phyloP scores from a whole-genome alignment of 1,139 yeast genomes.

The Candida anutae region DNA sequence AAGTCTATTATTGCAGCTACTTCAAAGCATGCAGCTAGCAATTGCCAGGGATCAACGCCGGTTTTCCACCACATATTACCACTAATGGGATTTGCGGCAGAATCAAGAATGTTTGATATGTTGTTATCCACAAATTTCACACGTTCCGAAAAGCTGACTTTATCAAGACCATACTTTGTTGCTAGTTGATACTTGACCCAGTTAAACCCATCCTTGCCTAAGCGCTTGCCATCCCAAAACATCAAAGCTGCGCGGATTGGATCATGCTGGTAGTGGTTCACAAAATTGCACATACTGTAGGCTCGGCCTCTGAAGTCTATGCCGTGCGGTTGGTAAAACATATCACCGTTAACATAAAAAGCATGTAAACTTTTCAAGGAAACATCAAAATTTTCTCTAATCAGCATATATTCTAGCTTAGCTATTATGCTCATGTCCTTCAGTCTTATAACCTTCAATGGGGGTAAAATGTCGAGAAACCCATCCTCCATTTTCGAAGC shows the following conservation, averaged over 20 bases:
- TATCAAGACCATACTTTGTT: conserved; percentile 26
- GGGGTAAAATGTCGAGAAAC: conserved; percentile 24
- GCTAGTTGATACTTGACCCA: conserved; percentile 40
- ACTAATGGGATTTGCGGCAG: conserved; percentile 22
- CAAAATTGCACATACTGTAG: conserved; percentile 30
- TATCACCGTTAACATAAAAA: conserved; percentile 25
- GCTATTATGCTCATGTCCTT: no score
- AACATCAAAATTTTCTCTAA: no score
- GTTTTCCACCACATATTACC: conserved; percentile 28
- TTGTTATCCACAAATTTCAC: conserved; percentile 20
- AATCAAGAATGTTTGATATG: conserved; percentile 14
- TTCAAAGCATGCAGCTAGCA: conserved; percentile 30
- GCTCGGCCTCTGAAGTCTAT: conserved; percentile 38
- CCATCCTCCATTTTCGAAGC: conserved; percentile 17
- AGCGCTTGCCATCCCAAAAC: conserved; percentile 32
- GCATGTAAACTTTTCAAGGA: no score
- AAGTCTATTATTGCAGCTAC: conserved; percentile 14
- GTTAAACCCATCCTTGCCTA: conserved; percentile 26
- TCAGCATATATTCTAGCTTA: conserved; percentile 4
- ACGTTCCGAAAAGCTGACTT: conserved; percentile 17
- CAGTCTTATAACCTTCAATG: no score
- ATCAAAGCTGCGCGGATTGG: conserved; percentile 24
- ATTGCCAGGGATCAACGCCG: conserved; percentile 38
- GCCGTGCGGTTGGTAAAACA: conserved; percentile 32
- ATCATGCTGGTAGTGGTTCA: conserved; percentile 34